Evolutionary conservation across 257 asterid genomes (phyloP), one percentile per base, ranked within the genome.

Genomic region (Voacanga thouarsii): DNA sequence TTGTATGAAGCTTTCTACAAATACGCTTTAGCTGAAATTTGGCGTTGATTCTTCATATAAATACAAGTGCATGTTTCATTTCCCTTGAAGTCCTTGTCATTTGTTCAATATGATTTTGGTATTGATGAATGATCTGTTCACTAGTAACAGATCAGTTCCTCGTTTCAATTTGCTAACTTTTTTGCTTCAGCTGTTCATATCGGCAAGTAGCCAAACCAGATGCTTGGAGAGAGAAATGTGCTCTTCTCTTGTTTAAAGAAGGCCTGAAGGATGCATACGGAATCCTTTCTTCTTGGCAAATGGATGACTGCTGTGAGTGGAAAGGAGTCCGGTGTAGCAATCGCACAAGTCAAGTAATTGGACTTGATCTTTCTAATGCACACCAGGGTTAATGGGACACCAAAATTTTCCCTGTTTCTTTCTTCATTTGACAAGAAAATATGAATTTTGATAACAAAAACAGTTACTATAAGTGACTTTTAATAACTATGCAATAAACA

Each of bases 141-240:
- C 60, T 18, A 0, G 5, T 55, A 55, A 21, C 7, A 4, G 60
- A 55, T 19, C 19, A 19, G 21, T 18, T 55, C 23, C n/a, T 24
- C 60, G 4, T 18, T 55, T 55, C 60, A 55, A 55, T 55, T 18
- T 55, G 24, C 60, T 55, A 12, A 55, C 19, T 55, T 18, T 18
- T 55, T 6, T 55, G 8, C 8, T 55, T n/a, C n/a, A n/a, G n/a
- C n/a, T n/a, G n/a, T n/a, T n/a, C n/a, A n/a, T n/a, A n/a, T n/a
- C n/a, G n/a, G 24, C 24, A 45, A 45, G 11, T 19, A 4, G 60
- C 19, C 21, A 7, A 55, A 55, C 9, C 4, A 37, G 51, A 53
- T 81, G 84, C 75, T 15, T 71, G 4, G 78, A 77, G 75, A 77
- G 84, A 81, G 41, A 71, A 79, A 5, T 75, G 39, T 28, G 81